Conservation (phyloP, 139 green algal genomes). For the Chlorella sp. region DNA sequence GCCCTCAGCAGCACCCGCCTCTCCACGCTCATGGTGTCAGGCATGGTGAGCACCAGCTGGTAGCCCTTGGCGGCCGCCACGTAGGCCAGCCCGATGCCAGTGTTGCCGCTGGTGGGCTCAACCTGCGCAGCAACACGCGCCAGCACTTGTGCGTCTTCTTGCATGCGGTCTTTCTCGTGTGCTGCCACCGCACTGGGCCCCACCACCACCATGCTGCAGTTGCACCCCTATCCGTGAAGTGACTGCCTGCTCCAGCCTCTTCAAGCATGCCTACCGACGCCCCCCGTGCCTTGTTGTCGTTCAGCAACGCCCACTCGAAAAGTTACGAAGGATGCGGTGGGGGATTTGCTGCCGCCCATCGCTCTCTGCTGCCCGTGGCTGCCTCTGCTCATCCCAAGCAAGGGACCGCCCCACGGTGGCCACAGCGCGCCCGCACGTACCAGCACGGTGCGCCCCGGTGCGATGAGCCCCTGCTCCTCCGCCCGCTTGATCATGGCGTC, state of each 20-base stretch:
- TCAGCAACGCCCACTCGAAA: too few relatives aligned
- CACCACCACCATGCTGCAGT: too few relatives aligned
- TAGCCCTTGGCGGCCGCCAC: conserved; percentile 92
- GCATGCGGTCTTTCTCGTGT: neutral
- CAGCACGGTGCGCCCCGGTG: conserved; percentile 64
- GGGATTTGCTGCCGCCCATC: neutral
- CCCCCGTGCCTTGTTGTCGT: too few relatives aligned
- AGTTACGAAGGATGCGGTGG: neutral
- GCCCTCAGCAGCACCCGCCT: conserved; percentile 84
- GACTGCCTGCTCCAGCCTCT: too few relatives aligned
- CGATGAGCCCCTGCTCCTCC: conserved; percentile 72
- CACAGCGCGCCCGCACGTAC: conserved; percentile 36
- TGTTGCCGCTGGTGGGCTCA: conserved; percentile 29
- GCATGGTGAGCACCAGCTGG: conserved; percentile 25
- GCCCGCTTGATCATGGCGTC: conserved; percentile 72
- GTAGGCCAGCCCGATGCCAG: conserved; percentile 92
- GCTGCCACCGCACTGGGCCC: too few relatives aligned
- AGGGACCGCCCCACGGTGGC: too few relatives aligned
- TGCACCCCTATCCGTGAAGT: too few relatives aligned
- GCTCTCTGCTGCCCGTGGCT: neutral
- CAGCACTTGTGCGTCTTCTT: neutral
- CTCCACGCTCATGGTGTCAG: conserved; percentile 91
- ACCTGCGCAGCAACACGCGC: neutral
- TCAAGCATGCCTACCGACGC: too few relatives aligned
- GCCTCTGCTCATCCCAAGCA: neutral